phyloP scores from a whole-genome alignment of 2,329 filamentous ascomycete genomes.

The Hypoxylon sp. region DNA sequence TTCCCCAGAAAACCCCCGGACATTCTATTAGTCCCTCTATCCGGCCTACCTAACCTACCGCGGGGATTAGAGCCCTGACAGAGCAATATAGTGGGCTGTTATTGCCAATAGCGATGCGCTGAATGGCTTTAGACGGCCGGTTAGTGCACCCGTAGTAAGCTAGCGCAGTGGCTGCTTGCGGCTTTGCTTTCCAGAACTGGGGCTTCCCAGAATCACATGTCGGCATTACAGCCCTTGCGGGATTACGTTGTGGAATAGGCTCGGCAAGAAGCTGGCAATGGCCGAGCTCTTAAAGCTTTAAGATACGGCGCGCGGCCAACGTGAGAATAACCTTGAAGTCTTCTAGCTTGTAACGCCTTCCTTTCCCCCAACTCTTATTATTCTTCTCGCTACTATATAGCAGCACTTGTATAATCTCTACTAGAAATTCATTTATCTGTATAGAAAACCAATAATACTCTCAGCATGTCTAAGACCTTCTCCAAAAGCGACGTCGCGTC shows the following conservation, averaged over 20 bases:
- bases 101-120: constrained; percentile 41
- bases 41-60: constrained; percentile 15
- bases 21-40: constrained; percentile 15
- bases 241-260: constrained; percentile 30
- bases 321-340: constrained; percentile 6
- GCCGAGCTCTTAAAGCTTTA: constrained; percentile 35
- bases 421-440: constrained; percentile 16
- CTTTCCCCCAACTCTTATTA: constrained; percentile 13
- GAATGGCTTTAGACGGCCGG: constrained; percentile 32
- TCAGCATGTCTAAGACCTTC: constrained; percentile 87
- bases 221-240: constrained; percentile 19
- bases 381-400: constrained; percentile 1
- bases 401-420: constrained; percentile 11
- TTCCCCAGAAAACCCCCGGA: constrained; percentile 42
- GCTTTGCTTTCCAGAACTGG: constrained; percentile 25
- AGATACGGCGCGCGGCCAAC: constrained; percentile 22
- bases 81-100: constrained; percentile 9
- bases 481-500: constrained; percentile 87
- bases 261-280: constrained; percentile 33
- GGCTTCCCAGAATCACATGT: constrained; percentile 42
- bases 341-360: constrained; percentile 16
- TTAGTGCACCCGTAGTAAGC: constrained; percentile 24
- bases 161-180: constrained; percentile 33
- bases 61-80: constrained; percentile 20
- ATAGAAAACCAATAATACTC: constrained; percentile 7